Evolutionary conservation across 352 stramenopile genomes (phyloP).

Genomic region (Peronospora farinosa): DNA sequence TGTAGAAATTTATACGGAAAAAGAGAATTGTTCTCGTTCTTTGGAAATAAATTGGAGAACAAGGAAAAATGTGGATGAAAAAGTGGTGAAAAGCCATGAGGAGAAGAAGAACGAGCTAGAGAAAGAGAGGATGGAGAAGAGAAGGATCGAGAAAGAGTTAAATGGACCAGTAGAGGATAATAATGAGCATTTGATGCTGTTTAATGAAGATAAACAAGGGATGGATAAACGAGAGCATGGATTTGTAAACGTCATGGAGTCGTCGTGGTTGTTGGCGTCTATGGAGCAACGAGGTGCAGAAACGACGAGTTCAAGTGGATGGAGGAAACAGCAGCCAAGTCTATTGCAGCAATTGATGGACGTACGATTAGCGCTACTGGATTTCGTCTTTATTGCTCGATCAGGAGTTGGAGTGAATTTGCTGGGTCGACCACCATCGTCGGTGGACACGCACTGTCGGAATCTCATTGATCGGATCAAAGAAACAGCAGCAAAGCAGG

Average conservation of each 20-base stretch:
- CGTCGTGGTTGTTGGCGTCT: constrained; percentile 64
- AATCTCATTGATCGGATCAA: constrained; percentile 40
- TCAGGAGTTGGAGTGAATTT: constrained; percentile 51
- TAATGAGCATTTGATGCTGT: constrained; percentile 6
- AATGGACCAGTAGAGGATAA: background rate
- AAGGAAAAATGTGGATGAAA: background rate
- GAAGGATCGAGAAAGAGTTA: background rate
- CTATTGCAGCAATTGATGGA: constrained; percentile 32
- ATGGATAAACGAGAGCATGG: too few relatives aligned
- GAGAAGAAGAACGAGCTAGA: background rate
- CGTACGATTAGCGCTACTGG: constrained; percentile 49
- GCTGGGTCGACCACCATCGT: constrained; percentile 36
- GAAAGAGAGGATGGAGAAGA: background rate
- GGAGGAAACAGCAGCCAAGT: constrained; percentile 12
- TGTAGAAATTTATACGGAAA: constrained; percentile 5
- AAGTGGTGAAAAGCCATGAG: background rate
- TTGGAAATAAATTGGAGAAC: constrained; percentile 15
- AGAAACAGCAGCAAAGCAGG: constrained; percentile 4
- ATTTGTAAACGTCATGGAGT: constrained; percentile 73
- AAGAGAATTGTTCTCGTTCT: constrained; percentile 2
- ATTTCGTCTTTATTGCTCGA: constrained; percentile 61
- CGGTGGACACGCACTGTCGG: constrained; percentile 31
- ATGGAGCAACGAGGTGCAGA: constrained; percentile 54
- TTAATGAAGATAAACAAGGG: background rate
- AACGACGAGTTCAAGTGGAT: constrained; percentile 22